Percentiles rank a stretch among this genome's conserved stretches.
phyloP scores from a whole-genome alignment of 768 basidiomycete species.

The Coprinellus aureogranulatus region DNA sequence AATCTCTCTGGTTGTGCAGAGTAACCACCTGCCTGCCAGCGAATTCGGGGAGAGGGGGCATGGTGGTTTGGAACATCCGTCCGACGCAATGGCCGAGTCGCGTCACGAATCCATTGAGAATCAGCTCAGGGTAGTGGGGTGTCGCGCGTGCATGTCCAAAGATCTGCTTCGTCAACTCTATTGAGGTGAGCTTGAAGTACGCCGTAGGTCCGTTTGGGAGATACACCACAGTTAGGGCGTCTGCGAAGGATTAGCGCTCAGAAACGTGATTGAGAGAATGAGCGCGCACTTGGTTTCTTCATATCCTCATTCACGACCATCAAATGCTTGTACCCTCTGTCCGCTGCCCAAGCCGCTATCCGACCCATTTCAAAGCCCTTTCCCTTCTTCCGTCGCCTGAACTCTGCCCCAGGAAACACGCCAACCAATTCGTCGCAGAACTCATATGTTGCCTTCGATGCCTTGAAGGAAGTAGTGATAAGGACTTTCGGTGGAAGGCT shows the following conservation, averaged over 20 bases:
- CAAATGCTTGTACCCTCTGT: constrained; percentile 82
- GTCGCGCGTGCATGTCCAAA: constrained; percentile 92
- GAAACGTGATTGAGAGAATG: not conserved
- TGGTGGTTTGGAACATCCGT: constrained; percentile 93
- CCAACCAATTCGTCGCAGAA: constrained; percentile 91
- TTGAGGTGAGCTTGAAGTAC: constrained; percentile 90
- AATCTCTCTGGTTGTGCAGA: constrained; percentile 95
- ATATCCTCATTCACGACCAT: constrained; percentile 94
- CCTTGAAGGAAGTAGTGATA: constrained; percentile 86
- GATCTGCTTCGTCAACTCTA: constrained; percentile 83
- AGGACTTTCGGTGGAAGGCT: constrained; percentile 80
- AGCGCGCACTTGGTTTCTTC: constrained; percentile 77
- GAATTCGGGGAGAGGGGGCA: constrained; percentile 93
- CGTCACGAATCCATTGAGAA: constrained; percentile 92
- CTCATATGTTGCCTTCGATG: constrained; percentile 84
- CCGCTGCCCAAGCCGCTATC: constrained; percentile 91
- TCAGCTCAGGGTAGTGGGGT: constrained; percentile 90
- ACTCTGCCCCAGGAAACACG: constrained; percentile 90
- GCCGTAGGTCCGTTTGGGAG: constrained; percentile 92
- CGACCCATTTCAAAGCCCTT: constrained; percentile 88
- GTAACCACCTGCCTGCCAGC: constrained; percentile 97
- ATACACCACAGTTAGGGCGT: constrained; percentile 88
- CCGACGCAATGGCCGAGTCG: constrained; percentile 91
- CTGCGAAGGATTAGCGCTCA: constrained; percentile 41
- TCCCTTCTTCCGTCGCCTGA: constrained; percentile 81